Evolutionary conservation across 495 filamentous ascomycete genomes (phyloP), one percentile per base, ranked within the genome.

Genomic region (Hypoxylon cercidicola): DNA sequence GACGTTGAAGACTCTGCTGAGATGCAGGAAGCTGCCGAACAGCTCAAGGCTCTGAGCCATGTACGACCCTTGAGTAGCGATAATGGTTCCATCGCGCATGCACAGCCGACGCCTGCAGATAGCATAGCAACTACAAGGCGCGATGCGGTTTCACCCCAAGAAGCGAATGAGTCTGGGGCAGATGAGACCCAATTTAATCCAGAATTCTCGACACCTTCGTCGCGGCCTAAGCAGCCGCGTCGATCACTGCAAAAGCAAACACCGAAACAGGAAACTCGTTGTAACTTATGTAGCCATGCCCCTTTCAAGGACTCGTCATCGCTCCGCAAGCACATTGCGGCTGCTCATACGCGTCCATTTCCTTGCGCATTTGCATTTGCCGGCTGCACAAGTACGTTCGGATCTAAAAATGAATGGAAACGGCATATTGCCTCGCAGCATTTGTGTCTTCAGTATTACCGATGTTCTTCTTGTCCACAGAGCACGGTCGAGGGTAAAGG

Each of bases 331-430:
- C 85, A 88, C 61, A 81, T 87, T 25, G 83, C 85, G 6, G 84
- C 84, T 13, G 83, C 85, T 23, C 81, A 88, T 53, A 86, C 83
- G 1, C 85, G 92, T 7, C 87, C 89, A 0, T 99, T 97, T 71
- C 83, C 87, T 9, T 99, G 95, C 74, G 90, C 89, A 37, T 95
- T 97, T 73, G 83, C 85, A 11, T 87, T 86, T 53, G 96, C 94
- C 59, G 90, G 89, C n/a, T 99, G 95, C 73, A 73, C 73, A 6
- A 92, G 90, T 66, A 93, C 87, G 0, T 97, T 99, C 70, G 88
- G 87, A 9, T 93, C 90, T 34, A 98, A 98, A 72, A 98, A 97
- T 69, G 95, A 99, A 73, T 99, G 94, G 94, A 83, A 97, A 74
- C 88, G 95, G 0, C 95, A 99, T 75, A 89, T 97, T 61, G 84